Base-by-base conservation (phyloP, 345 rosid species). In the Lepidium africanum region DNA sequence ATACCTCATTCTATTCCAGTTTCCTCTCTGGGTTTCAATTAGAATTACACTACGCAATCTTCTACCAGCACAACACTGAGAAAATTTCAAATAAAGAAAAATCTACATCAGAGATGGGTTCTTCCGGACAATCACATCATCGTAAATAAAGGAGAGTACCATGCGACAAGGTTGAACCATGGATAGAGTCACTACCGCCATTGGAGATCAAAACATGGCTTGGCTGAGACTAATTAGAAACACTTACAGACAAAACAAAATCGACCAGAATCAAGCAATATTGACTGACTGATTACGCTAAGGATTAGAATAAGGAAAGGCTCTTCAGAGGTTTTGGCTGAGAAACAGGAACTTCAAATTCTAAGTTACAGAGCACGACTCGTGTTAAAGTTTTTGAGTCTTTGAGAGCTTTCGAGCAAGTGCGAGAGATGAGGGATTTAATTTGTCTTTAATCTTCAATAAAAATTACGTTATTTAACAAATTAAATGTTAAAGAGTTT, bases 61-160 rank as follows among this genome's bases (percentile, higher is more conserved):
- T 52, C 79, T 78, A 59, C 84, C 74, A 54, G 80, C 48, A 30
- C 66, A 70, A 72, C 84, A 81, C 89, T 86, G 77, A 60, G 15
- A 17, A 25, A 58, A 12, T 48, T 19, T 59, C 37, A 51, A 9
- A 58, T 27, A 19, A 59, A 9, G 14, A 12, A 6, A 8, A 12
- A 12, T 14, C 12, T 30, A 39, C 10, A 63, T 50, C n/a, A 35
- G 53, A 30, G 35, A 66, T 19, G 23, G 10, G 9, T 57, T 37
- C 17, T n/a, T 48, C 41, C 6, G 42, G 16, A 62, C 10, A 60
- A 77, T 9, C n/a, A 45, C 16, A 12, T 63, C 27, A 10, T 69
- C 27, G 7, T 37, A 48, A 13, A 50, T 37, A 23, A 6, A 52
- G 30, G n/a, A 2, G 17, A 65, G 38, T 76, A 77, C 80, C 80